Conservation (phyloP, 1,139 yeast genomes). For the Sugiyamaella castrensis region DNA sequence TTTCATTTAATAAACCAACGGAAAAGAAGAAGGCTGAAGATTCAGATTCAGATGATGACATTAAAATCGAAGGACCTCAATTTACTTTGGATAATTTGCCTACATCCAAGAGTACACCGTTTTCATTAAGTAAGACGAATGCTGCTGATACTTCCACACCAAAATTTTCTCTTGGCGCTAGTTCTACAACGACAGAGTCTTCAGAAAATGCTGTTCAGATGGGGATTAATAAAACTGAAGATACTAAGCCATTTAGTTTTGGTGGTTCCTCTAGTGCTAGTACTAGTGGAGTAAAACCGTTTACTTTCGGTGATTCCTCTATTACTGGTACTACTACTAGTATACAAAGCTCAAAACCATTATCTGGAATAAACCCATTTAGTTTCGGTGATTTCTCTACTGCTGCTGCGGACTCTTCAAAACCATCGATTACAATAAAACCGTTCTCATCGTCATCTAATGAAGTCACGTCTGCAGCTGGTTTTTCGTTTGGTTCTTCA, state of each 20-base stretch:
- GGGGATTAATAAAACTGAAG: slow-evolving; percentile 20
- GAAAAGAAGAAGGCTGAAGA: slow-evolving; percentile 15
- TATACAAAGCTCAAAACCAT: slow-evolving; percentile 14
- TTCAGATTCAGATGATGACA: slow-evolving; percentile 26
- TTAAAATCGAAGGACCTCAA: slow-evolving; percentile 25
- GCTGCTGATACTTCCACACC: slow-evolving; percentile 15
- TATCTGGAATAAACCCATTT: slow-evolving; percentile 20
- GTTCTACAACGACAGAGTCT: neutral
- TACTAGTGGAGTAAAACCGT: slow-evolving; percentile 28
- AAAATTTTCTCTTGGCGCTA: slow-evolving; percentile 25
- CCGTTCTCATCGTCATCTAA: slow-evolving; percentile 13
- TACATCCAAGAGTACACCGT: slow-evolving; percentile 24
- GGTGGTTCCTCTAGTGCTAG: slow-evolving; percentile 32
- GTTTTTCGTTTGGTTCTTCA: slow-evolving; percentile 32
- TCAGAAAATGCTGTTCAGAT: neutral
- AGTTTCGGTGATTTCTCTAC: slow-evolving; percentile 18
- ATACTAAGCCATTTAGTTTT: slow-evolving; percentile 24
- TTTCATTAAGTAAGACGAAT: slow-evolving; percentile 6
- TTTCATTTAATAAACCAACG: slow-evolving; percentile 30
- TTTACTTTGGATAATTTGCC: slow-evolving; percentile 24
- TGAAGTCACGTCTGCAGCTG: slow-evolving; percentile 4
- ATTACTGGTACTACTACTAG: neutral
- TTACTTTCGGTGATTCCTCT: neutral
- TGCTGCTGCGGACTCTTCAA: slow-evolving; percentile 10
- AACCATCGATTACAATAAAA: slow-evolving; percentile 9